phyloP scores from a whole-genome alignment of 2,329 filamentous ascomycete species.

The Hypoxylon sp. region DNA sequence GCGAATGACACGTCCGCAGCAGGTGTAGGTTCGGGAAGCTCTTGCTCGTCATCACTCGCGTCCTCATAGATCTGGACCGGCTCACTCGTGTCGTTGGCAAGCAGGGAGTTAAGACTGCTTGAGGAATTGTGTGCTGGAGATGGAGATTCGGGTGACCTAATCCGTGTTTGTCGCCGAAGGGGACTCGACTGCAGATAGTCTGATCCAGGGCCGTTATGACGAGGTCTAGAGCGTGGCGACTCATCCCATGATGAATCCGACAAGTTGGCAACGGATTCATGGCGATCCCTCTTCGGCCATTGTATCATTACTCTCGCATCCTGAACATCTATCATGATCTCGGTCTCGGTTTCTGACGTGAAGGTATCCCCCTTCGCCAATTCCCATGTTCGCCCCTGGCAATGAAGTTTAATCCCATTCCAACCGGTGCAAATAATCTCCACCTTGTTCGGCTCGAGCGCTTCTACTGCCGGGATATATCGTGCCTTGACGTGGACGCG shows the following conservation, averaged over 20 bases:
- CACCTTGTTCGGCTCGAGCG: slow-evolving; percentile 80
- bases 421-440: slow-evolving; percentile 94
- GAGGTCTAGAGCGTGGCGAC: slow-evolving; percentile 62
- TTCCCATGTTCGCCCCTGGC: slow-evolving; percentile 88
- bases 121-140: slow-evolving; percentile 64
- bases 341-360: slow-evolving; percentile 87
- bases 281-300: slow-evolving; percentile 79
- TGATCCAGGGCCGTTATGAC: slow-evolving; percentile 50
- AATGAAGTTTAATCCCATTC: slow-evolving; percentile 96
- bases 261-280: slow-evolving; percentile 64
- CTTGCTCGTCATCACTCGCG: slow-evolving; percentile 68
- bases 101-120: slow-evolving; percentile 61
- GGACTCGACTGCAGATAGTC: slow-evolving; percentile 72
- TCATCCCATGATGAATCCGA: slow-evolving; percentile 82
- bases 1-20: slow-evolving; percentile 61
- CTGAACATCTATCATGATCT: slow-evolving; percentile 96
- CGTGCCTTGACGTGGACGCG: slow-evolving; percentile 91
- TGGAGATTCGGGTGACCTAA: slow-evolving; percentile 82
- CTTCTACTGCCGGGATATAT: slow-evolving; percentile 79
- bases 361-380: slow-evolving; percentile 90
- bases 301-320: slow-evolving; percentile 89
- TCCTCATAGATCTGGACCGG: slow-evolving; percentile 83
- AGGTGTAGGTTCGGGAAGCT: slow-evolving; percentile 56
- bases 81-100: slow-evolving; percentile 56
- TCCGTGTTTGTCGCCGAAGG: slow-evolving; percentile 68